These are phyloP conservation scores for Populus ilicifolia DNA, from an alignment of 345 rosid genomes.

Conservation along the genomic window DNA sequence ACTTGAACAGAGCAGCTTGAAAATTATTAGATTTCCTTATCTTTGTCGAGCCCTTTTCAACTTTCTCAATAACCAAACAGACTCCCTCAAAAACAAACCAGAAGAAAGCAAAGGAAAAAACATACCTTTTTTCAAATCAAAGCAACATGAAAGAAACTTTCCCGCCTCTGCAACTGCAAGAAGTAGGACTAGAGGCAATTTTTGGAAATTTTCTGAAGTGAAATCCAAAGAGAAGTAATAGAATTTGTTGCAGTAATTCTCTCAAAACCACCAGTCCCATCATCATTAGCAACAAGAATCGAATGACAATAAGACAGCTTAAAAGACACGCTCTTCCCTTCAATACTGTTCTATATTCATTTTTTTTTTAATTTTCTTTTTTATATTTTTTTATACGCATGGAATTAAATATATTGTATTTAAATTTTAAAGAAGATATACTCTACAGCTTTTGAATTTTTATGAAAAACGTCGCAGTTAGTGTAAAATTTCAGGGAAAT, in stretches of 20 bases:
- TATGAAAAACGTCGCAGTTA: no score
- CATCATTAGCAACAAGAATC: conserved; percentile 38
- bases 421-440: not conserved
- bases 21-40: not conserved
- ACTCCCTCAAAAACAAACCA: not conserved
- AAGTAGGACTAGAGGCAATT: conserved; percentile 7
- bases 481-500: no score
- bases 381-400: not conserved
- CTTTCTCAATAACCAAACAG: conserved; percentile 27
- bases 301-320: conserved; percentile 33
- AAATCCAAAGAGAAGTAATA: not conserved
- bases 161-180: conserved; percentile 41
- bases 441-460: not conserved
- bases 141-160: conserved; percentile 31
- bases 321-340: conserved; percentile 27
- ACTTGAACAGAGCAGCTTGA: not conserved
- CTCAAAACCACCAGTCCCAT: conserved; percentile 22
- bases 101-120: not conserved
- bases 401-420: not conserved
- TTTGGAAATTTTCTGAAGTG: conserved; percentile 1
- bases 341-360: not conserved
- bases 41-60: not conserved
- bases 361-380: not conserved
- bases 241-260: conserved; percentile 4
- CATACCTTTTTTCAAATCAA: conserved; percentile 29